phyloP scores from a whole-genome alignment of 495 filamentous ascomycete species.

The Podospora pseudocomata region DNA sequence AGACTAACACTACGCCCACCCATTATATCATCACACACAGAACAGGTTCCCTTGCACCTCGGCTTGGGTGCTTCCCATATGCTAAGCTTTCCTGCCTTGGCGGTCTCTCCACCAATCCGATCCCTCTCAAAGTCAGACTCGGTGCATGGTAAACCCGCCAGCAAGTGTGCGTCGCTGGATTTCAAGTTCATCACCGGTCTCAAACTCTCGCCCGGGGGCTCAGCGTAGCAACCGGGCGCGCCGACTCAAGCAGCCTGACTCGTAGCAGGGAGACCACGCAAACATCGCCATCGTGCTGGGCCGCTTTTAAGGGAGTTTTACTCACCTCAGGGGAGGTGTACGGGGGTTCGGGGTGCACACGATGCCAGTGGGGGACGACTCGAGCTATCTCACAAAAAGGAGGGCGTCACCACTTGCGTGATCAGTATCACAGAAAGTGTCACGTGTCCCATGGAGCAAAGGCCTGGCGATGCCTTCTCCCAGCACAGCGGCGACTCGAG shows the following conservation, averaged over 20 bases:
- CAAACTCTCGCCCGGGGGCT: not conserved
- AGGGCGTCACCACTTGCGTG: constrained; percentile 21
- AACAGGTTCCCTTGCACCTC: constrained; percentile 2
- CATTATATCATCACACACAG: constrained; percentile 1
- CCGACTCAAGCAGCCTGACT: not conserved
- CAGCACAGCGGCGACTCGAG: constrained; percentile 28
- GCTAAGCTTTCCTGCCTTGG: constrained; percentile 23
- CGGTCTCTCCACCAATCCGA: constrained; percentile 17
- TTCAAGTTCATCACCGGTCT: not conserved
- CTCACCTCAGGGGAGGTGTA: constrained; percentile 8
- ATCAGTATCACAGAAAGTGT: constrained; percentile 3
- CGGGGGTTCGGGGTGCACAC: constrained; percentile 13
- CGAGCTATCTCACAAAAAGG: constrained; percentile 16
- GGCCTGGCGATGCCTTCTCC: constrained; percentile 34
- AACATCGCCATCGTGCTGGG: constrained; percentile 2
- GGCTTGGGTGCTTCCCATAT: constrained; percentile 16
- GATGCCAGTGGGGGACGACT: constrained; percentile 25
- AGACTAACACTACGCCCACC: not conserved
- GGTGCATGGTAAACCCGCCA: not conserved
- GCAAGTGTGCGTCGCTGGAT: not conserved
- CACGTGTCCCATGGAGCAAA: constrained; percentile 27
- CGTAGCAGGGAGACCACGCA: not conserved
- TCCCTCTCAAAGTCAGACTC: not conserved
- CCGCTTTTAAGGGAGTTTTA: not conserved
- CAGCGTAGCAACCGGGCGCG: not conserved